These are phyloP conservation scores for Elaeagnus macrophylla DNA, from an alignment of 306 rosid species.

Conservation along the genomic window DNA sequence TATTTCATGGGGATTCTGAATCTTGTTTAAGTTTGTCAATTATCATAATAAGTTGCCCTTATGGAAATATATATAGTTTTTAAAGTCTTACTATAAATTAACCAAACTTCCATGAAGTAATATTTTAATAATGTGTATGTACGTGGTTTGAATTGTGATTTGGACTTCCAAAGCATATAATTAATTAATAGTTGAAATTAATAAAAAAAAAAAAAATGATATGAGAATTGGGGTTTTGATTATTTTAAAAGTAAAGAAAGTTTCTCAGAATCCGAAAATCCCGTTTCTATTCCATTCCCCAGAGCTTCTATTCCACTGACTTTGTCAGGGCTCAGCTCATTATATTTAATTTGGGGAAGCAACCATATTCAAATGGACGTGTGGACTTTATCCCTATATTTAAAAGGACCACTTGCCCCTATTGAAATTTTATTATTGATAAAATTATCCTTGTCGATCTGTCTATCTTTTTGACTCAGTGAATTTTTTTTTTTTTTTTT, in stretches of 20 bases:
- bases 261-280: slow-evolving; percentile 73
- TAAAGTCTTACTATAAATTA: slow-evolving; percentile 21
- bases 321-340: slow-evolving; percentile 43
- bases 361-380: slow-evolving; percentile 20
- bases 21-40: slow-evolving; percentile 20
- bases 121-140: slow-evolving; percentile 15
- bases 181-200: slow-evolving; percentile 9
- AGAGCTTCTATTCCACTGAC: slow-evolving; percentile 97
- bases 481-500: too few relatives aligned
- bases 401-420: slow-evolving; percentile 44
- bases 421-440: neutral
- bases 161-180: slow-evolving; percentile 57
- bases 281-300: slow-evolving; percentile 99
- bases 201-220: too few relatives aligned
- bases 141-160: slow-evolving; percentile 34
- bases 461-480: too few relatives aligned
- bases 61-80: neutral
- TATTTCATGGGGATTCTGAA: slow-evolving; percentile 39
- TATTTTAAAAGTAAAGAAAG: slow-evolving; percentile 30
- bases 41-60: slow-evolving; percentile 2
- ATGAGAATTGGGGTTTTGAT: slow-evolving; percentile 18
- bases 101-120: slow-evolving; percentile 39
- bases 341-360: neutral
- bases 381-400: slow-evolving; percentile 19
- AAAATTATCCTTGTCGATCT: too few relatives aligned